Evolutionary conservation across 2,329 filamentous ascomycete species (phyloP).

Genomic region (Aureobasidium mangrovei): DNA sequence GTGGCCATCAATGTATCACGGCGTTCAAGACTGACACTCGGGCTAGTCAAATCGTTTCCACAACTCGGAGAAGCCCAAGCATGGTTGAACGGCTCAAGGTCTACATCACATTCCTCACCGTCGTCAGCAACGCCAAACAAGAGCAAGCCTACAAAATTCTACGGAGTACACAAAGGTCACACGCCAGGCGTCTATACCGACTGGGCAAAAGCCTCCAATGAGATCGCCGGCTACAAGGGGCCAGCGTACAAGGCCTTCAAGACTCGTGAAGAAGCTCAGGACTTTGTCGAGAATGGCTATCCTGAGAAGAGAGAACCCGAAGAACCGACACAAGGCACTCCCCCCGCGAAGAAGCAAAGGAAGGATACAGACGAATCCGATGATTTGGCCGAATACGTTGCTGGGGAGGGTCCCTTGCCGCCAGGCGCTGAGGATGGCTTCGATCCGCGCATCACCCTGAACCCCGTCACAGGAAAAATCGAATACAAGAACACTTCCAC

Average conservation of each 20-base stretch:
- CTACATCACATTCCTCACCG: conserved; percentile 26
- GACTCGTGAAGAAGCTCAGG: conserved; percentile 59
- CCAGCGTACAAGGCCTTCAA: conserved; percentile 46
- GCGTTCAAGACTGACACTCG: background rate
- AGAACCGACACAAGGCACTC: conserved; percentile 17
- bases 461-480: conserved; percentile 45
- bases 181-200: conserved; percentile 54
- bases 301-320: conserved; percentile 16
- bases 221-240: conserved; percentile 65
- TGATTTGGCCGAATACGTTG: conserved; percentile 33
- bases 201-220: conserved; percentile 61
- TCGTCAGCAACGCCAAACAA: conserved; percentile 18
- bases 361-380: conserved; percentile 26
- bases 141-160: conserved; percentile 41
- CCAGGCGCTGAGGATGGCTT: conserved; percentile 52
- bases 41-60: conserved; percentile 68
- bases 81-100: conserved; percentile 53
- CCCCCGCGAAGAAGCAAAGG: conserved; percentile 31
- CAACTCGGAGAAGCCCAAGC: conserved; percentile 66
- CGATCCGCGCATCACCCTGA: conserved; percentile 48
- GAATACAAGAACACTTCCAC: conserved; percentile 46
- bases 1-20: conserved; percentile 15
- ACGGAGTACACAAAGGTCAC: conserved; percentile 51
- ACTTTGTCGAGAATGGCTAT: conserved; percentile 52
- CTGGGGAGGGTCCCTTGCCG: conserved; percentile 49